Conservation (phyloP, 2,329 filamentous ascomycete genomes). For the Claviceps sp. region DNA sequence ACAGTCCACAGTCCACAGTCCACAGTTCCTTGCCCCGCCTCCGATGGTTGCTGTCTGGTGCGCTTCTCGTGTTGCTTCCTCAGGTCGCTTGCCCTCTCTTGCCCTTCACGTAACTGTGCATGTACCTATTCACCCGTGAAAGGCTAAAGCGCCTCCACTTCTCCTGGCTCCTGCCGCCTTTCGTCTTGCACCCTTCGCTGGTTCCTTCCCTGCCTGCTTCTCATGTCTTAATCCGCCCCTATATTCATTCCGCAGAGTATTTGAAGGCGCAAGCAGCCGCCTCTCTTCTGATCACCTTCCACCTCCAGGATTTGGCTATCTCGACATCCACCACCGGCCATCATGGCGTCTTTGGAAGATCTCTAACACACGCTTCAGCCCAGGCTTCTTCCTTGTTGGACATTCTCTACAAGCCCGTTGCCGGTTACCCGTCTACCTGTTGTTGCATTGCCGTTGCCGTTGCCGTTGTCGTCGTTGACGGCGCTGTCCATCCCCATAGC, state of each 20-base stretch:
- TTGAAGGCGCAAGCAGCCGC: conserved; percentile 6
- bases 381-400: conserved; percentile 7
- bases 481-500: neutral
- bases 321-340: conserved; percentile 2
- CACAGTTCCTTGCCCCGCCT: neutral
- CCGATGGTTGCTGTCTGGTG: too few species aligned
- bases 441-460: neutral
- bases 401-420: conserved; percentile 5
- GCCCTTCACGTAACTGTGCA: neutral
- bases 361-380: conserved; percentile 6
- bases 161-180: neutral
- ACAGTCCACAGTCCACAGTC: too few species aligned
- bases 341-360: conserved; percentile 6
- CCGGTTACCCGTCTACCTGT: neutral
- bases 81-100: neutral
- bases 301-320: conserved; percentile 7
- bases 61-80: too few species aligned
- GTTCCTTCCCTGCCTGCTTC: neutral
- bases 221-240: neutral
- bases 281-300: conserved; percentile 1
- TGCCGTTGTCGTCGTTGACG: neutral
- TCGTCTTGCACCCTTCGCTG: neutral
- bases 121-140: neutral
- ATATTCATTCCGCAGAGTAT: conserved; percentile 3
- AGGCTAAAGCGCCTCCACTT: neutral